Evolutionary conservation across 2,329 filamentous ascomycete species (phyloP).

Genomic region (Fusarium virguliforme): DNA sequence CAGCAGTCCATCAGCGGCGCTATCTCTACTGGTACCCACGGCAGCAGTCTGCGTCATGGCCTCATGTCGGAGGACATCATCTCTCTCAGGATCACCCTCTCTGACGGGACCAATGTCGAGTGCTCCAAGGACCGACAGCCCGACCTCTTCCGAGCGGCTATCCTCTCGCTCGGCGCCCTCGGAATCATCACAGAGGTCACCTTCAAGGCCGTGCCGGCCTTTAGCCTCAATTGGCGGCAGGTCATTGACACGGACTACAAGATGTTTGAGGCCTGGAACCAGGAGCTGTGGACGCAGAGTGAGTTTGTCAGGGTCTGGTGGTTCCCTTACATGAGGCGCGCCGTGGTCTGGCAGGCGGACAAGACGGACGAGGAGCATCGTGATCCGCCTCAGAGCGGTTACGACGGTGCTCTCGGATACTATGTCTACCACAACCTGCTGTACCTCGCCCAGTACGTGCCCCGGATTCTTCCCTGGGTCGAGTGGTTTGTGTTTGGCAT

Average conservation of each 20-base stretch:
- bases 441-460: constrained; percentile 83
- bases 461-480: constrained; percentile 85
- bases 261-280: constrained; percentile 81
- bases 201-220: constrained; percentile 83
- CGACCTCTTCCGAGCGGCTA: constrained; percentile 88
- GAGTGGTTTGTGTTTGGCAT: constrained; percentile 98
- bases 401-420: constrained; percentile 86
- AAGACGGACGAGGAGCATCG: constrained; percentile 76
- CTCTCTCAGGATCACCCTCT: constrained; percentile 84
- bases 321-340: constrained; percentile 92
- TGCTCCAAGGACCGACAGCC: constrained; percentile 80
- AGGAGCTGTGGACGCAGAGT: constrained; percentile 83
- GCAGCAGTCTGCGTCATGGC: constrained; percentile 87
- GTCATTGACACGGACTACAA: constrained; percentile 79
- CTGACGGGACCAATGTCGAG: constrained; percentile 80
- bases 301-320: constrained; percentile 98
- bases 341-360: constrained; percentile 91
- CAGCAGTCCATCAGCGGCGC: constrained; percentile 93
- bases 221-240: constrained; percentile 91
- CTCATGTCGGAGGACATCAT: constrained; percentile 85
- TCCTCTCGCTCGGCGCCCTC: constrained; percentile 89
- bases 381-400: constrained; percentile 79
- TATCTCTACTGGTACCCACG: constrained; percentile 94
- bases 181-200: constrained; percentile 94
- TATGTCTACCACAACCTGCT: constrained; percentile 94